Conservation (phyloP, 768 basidiomycete genomes). For the Mycena capillaripes region DNA sequence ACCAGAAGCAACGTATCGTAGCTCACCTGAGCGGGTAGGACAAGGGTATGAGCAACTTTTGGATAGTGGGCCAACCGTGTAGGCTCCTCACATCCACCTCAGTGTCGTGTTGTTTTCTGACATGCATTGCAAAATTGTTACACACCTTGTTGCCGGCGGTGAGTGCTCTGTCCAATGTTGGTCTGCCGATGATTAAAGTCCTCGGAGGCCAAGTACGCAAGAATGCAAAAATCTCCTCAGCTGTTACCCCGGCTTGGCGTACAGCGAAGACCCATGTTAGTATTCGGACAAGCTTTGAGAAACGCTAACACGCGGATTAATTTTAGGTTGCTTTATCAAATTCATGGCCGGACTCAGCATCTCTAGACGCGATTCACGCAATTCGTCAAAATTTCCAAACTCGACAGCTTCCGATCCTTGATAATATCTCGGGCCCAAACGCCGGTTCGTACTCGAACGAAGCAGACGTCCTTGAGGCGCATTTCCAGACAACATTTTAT, state of each 20-base stretch:
- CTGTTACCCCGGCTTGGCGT: constrained; percentile 50
- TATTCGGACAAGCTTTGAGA: not conserved
- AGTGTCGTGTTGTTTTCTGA: not conserved
- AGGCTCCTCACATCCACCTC: not conserved
- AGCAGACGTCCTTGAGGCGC: too few species aligned
- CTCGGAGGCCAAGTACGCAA: constrained; percentile 45
- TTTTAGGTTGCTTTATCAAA: constrained; percentile 27
- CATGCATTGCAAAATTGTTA: constrained; percentile 38
- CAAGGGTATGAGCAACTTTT: constrained; percentile 40
- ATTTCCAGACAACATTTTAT: too few species aligned
- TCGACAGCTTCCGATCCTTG: constrained; percentile 43
- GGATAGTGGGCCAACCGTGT: constrained; percentile 25
- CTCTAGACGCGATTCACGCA: constrained; percentile 34
- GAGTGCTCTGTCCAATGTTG: not conserved
- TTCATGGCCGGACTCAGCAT: constrained; percentile 33
- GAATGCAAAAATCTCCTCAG: constrained; percentile 48
- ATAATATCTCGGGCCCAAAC: constrained; percentile 42
- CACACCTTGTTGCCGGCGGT: constrained; percentile 41
- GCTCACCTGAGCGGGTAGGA: constrained; percentile 35
- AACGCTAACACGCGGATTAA: not conserved
- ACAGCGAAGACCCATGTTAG: constrained; percentile 54
- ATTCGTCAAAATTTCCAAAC: constrained; percentile 41
- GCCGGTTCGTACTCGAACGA: not conserved
- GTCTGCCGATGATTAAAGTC: not conserved
- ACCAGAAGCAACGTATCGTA: constrained; percentile 29